phyloP scores from a whole-genome alignment of 257 asterid species.

The Gentiana macrophylla region DNA sequence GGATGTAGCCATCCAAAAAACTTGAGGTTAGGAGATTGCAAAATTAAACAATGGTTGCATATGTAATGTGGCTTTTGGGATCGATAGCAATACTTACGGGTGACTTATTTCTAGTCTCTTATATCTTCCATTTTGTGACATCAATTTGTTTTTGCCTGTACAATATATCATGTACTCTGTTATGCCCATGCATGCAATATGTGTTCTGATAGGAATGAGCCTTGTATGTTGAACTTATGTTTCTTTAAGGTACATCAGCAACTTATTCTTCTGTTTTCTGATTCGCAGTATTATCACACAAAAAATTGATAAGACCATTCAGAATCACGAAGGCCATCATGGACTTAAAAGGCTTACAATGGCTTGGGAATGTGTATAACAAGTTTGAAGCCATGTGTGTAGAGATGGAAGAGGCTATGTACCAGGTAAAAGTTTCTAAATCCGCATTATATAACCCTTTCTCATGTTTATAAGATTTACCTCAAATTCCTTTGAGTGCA shows the following conservation, averaged over 20 bases:
- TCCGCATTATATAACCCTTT: background rate
- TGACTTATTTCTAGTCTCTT: too few relatives aligned
- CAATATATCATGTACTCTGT: too few relatives aligned
- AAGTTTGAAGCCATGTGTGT: slow-evolving; percentile 72
- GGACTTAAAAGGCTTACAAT: slow-evolving; percentile 63
- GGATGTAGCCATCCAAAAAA: too few relatives aligned
- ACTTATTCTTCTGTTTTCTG: slow-evolving; percentile 1
- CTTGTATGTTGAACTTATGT: background rate
- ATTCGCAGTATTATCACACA: background rate
- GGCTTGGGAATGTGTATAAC: slow-evolving; percentile 69
- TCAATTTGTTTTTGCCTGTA: background rate
- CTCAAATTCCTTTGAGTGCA: too few relatives aligned
- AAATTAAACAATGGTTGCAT: too few relatives aligned
- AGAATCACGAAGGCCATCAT: slow-evolving; percentile 15
- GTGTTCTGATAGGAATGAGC: background rate
- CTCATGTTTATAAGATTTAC: too few relatives aligned
- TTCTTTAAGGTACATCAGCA: background rate
- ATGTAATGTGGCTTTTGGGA: too few relatives aligned
- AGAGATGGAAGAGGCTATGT: slow-evolving; percentile 76
- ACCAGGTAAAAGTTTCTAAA: slow-evolving; percentile 37
- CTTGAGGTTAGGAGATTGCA: too few relatives aligned
- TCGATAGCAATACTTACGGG: too few relatives aligned
- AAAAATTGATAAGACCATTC: background rate
- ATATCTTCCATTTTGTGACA: too few relatives aligned
- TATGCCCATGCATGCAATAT: background rate